These are phyloP conservation scores for Paramecium bursaria DNA, from an alignment of 73 alveolate genomes.

Conservation along the genomic window DNA sequence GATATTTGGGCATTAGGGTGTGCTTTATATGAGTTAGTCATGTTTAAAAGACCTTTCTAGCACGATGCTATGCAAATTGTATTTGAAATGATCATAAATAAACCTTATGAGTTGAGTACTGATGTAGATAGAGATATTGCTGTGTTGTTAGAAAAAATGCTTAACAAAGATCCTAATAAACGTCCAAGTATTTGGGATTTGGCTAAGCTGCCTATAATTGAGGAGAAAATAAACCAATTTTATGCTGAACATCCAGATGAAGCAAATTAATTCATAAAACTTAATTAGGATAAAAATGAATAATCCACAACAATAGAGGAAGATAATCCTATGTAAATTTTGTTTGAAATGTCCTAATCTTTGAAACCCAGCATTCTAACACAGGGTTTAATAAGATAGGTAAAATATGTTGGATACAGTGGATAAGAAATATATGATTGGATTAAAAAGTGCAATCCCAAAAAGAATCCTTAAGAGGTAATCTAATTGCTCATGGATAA, in stretches of 20 bases:
- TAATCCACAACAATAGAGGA: neutral
- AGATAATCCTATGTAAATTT: neutral
- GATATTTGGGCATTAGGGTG: slow-evolving; percentile 99
- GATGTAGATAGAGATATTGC: slow-evolving; percentile 70
- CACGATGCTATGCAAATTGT: slow-evolving; percentile 78
- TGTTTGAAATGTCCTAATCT: slow-evolving; percentile 27
- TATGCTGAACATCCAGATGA: slow-evolving; percentile 73
- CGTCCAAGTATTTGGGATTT: slow-evolving; percentile 92
- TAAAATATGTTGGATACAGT: neutral
- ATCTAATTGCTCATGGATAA: too few relatives aligned
- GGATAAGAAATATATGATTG: too few relatives aligned
- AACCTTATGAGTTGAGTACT: slow-evolving; percentile 75
- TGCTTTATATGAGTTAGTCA: slow-evolving; percentile 93
- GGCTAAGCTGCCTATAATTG: slow-evolving; percentile 80
- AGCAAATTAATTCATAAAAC: slow-evolving; percentile 54
- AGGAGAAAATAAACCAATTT: slow-evolving; percentile 75
- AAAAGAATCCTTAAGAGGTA: slow-evolving; percentile 53
- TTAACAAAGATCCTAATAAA: slow-evolving; percentile 86
- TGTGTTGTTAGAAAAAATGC: slow-evolving; percentile 74
- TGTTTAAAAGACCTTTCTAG: slow-evolving; percentile 94
- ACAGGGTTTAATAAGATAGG: slow-evolving; percentile 3
- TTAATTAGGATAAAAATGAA: neutral
- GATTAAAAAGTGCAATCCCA: too few relatives aligned
- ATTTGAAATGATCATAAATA: slow-evolving; percentile 75
- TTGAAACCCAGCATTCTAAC: neutral